Evolutionary conservation across 345 rosid genomes (phyloP).

Genomic region (Syzygium jambos): DNA sequence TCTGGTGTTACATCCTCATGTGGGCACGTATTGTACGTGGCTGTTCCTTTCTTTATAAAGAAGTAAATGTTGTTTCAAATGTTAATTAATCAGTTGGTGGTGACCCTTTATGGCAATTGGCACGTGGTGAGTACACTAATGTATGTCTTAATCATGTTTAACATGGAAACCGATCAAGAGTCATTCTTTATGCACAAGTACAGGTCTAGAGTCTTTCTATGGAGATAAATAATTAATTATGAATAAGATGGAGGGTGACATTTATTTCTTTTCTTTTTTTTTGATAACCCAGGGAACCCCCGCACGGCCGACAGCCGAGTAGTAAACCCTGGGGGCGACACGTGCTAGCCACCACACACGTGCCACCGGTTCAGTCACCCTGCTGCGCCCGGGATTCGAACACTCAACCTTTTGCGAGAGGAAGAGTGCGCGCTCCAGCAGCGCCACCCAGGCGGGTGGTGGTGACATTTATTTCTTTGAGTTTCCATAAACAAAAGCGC

Average conservation of each 20-base stretch:
- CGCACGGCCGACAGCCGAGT: no score
- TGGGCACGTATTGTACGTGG: not conserved
- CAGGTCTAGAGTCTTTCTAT: not conserved
- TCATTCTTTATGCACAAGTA: not conserved
- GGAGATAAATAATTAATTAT: not conserved
- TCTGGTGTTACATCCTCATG: not conserved
- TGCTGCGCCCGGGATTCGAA: no score
- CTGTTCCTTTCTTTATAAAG: not conserved
- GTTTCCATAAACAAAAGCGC: not conserved
- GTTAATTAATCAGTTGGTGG: not conserved
- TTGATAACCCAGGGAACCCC: no score
- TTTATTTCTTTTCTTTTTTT: not conserved
- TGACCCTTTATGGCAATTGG: not conserved
- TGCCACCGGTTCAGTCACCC: no score
- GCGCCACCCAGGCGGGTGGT: no score
- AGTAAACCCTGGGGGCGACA: no score
- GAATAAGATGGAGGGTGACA: not conserved
- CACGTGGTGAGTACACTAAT: not conserved
- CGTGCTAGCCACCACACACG: no score
- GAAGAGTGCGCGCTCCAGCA: no score
- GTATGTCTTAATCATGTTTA: not conserved
- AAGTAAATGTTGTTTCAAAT: not conserved
- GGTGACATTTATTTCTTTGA: not conserved
- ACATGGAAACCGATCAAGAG: not conserved
- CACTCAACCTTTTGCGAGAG: no score